These are phyloP conservation scores for Tylopilus rubrobrunneus DNA, from an alignment of 768 basidiomycete genomes.

Conservation along the genomic window DNA sequence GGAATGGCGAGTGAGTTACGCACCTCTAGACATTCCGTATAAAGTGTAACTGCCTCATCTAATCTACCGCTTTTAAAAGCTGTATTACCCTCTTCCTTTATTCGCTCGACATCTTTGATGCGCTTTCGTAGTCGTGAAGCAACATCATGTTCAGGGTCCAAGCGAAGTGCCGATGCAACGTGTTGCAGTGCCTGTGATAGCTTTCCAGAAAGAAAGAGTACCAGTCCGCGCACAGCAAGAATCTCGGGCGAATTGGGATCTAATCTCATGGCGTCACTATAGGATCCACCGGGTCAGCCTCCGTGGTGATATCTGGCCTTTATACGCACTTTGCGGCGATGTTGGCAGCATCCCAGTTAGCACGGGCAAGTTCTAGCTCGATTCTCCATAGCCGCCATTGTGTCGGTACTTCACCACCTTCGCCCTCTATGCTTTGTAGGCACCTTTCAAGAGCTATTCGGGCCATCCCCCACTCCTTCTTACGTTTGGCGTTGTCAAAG, in stretches of 20 bases:
- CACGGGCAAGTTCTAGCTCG: slow-evolving; percentile 70
- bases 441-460: slow-evolving; percentile 77
- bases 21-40: slow-evolving; percentile 70
- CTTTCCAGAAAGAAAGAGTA: slow-evolving; percentile 74
- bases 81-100: slow-evolving; percentile 83
- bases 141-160: slow-evolving; percentile 72
- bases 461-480: slow-evolving; percentile 74
- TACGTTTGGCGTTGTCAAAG: slow-evolving; percentile 51
- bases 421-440: slow-evolving; percentile 60
- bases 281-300: slow-evolving; percentile 3
- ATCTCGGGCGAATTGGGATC: slow-evolving; percentile 76
- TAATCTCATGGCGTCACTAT: slow-evolving; percentile 70
- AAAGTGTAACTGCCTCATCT: slow-evolving; percentile 62
- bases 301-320: not conserved
- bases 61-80: slow-evolving; percentile 63
- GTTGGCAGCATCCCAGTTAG: slow-evolving; percentile 71
- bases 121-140: slow-evolving; percentile 72
- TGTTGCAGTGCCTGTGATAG: too few relatives aligned
- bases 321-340: slow-evolving; percentile 66
- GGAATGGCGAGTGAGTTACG: slow-evolving; percentile 11
- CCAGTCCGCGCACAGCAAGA: slow-evolving; percentile 70
- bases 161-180: slow-evolving; percentile 61
- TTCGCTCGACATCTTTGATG: slow-evolving; percentile 75
- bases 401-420: slow-evolving; percentile 64
- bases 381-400: slow-evolving; percentile 82